Evolutionary conservation across 768 basidiomycete genomes (phyloP).

Genomic region (Suillus subalutaceus): DNA sequence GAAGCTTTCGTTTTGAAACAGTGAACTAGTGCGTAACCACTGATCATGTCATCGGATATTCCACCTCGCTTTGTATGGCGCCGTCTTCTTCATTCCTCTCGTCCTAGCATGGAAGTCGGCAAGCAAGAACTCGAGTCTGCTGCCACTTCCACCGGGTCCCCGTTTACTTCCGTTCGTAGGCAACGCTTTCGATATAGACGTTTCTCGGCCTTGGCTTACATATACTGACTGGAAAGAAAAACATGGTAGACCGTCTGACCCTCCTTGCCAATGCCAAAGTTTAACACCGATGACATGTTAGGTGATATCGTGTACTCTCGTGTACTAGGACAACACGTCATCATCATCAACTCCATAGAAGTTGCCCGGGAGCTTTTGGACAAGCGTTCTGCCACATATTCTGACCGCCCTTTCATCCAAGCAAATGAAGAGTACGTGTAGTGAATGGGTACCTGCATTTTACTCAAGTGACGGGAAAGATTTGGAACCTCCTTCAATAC

Average conservation of each 20-base stretch:
- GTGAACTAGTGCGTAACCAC: background rate
- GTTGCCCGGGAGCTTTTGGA: constrained; percentile 18
- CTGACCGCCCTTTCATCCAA: constrained; percentile 15
- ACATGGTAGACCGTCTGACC: constrained; percentile 12
- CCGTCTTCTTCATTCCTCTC: background rate
- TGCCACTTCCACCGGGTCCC: constrained; percentile 19
- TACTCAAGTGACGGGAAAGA: constrained; percentile 11
- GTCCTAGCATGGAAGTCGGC: background rate
- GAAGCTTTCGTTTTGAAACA: background rate
- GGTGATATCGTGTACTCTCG: constrained; percentile 18
- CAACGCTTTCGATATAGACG: constrained; percentile 12
- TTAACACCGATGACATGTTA: background rate
- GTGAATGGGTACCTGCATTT: background rate
- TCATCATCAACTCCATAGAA: constrained; percentile 19
- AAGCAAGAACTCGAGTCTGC: background rate
- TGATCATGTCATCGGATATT: background rate
- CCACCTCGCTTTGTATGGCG: constrained; percentile 1
- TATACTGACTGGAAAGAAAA: constrained; percentile 18
- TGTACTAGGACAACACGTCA: constrained; percentile 12
- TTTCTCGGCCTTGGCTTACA: constrained; percentile 15
- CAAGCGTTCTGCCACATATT: constrained; percentile 19
- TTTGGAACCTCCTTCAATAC: constrained; percentile 22
- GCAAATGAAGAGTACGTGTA: constrained; percentile 15
- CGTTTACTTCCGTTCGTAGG: constrained; percentile 18
- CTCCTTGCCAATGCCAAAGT: background rate